Evolutionary conservation across 2,329 filamentous ascomycete species (phyloP).

Genomic region (Arthrobotrys entomopaga): DNA sequence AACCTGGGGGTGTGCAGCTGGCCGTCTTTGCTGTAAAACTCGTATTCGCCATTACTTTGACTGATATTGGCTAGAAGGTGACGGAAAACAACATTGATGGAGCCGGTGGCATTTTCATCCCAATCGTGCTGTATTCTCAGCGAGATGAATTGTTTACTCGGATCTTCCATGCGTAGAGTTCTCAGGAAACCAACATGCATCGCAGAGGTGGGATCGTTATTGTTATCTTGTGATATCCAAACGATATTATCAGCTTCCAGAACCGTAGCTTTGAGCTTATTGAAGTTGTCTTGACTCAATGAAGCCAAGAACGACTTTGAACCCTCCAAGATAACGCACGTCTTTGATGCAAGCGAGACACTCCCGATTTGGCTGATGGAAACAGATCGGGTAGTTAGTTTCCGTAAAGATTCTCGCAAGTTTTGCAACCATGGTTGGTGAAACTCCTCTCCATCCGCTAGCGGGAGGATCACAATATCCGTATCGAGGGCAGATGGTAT

Average conservation of each 20-base stretch:
- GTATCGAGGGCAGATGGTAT: background rate
- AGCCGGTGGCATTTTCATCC: background rate
- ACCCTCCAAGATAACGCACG: background rate
- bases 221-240: constrained; percentile 2
- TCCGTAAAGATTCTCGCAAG: background rate
- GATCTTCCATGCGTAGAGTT: constrained; percentile 3
- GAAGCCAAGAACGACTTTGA: background rate
- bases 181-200: constrained; percentile 9
- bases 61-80: background rate
- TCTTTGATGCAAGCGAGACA: background rate
- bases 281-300: background rate
- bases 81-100: background rate
- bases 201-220: background rate
- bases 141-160: constrained; percentile 3
- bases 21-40: background rate
- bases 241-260: background rate
- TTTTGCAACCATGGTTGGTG: background rate
- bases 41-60: background rate
- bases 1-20: background rate
- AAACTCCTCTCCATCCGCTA: background rate
- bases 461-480: background rate
- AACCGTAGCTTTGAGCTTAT: background rate
- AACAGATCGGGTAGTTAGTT: background rate
- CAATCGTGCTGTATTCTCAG: background rate
- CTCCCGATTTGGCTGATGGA: background rate